Base-by-base conservation (phyloP, 176 grass and related monocot species). In the Chrysopogon serrulatus region DNA sequence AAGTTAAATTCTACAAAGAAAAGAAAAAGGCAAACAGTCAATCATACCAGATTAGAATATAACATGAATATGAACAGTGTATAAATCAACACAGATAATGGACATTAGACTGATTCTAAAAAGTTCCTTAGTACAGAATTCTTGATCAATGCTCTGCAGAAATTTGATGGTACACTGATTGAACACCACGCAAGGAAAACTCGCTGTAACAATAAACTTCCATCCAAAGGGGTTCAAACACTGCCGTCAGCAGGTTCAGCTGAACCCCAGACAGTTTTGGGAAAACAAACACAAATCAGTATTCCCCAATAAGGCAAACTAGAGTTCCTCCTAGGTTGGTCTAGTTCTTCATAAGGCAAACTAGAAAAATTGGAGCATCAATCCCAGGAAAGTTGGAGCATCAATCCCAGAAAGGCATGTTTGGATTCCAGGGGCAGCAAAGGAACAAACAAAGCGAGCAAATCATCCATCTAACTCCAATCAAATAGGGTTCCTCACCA, bases 401-500 rank as follows among this genome's bases (percentile, higher is more conserved):
- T n/a, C 17, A 11, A 66, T 47, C 12, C 39, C 43, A 33, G 27
- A 31, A 35, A 33, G 4, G 18, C 19, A 62, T 12, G 28, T 48
- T 34, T 31, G 2, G 30, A 34, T 68, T 81, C 54, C 14, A 4
- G 23, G 23, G 30, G 2, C 23, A 49, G 31, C 18, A 34, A 49
- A 24, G 30, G 21, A 24, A 68, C 23, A 3, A 53, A 34, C 10
- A 74, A 51, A 33, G 53, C 15, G 15, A 48, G 41, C 31, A 37
- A 37, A 51, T 33, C 21, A 36, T 11, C n/a, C 47, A 68, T 40
- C 24, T 10, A 56, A 53, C 10, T 36, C 72, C n/a, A 68, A 68
- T 1, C 32, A 68, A 37, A 64, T 69, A 68, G 78, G 78, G 64
- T 68, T 81, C 45, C 74, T 81, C 79, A 81, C 65, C 65, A 69